Conservation (phyloP, 148 eudicot species). For the Arbutus unedo region DNA sequence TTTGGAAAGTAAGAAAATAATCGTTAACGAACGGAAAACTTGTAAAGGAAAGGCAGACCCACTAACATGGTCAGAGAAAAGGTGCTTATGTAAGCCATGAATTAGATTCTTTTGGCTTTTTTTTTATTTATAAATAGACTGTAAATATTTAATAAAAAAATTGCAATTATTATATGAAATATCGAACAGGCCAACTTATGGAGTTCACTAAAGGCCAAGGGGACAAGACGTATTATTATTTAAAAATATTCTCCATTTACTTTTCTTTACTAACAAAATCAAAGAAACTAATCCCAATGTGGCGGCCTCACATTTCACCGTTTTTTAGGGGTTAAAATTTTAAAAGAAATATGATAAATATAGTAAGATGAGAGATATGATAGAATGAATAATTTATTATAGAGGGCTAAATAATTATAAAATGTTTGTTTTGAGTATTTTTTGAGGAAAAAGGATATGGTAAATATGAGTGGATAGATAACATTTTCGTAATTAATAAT, state of each 20-base stretch:
- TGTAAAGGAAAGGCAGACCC: slow-evolving; percentile 15
- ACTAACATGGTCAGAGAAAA: slow-evolving; percentile 24
- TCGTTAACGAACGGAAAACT: slow-evolving; percentile 18
- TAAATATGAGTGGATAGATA: too few species aligned
- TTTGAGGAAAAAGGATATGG: too few species aligned
- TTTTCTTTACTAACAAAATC: background rate
- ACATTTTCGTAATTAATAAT: too few species aligned
- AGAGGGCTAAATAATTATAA: too few species aligned
- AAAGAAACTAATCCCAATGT: background rate
- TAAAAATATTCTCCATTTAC: slow-evolving; percentile 6
- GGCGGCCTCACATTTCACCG: too few species aligned
- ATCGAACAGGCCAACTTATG: background rate
- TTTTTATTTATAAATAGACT: background rate
- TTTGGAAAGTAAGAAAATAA: background rate
- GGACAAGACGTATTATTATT: slow-evolving; percentile 12
- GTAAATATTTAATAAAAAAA: background rate
- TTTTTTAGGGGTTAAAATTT: too few species aligned
- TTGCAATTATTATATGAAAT: background rate
- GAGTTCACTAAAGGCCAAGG: slow-evolving; percentile 9
- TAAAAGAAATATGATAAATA: too few species aligned
- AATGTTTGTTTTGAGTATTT: too few species aligned
- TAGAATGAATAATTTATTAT: too few species aligned
- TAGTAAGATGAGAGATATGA: too few species aligned
- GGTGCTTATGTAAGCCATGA: slow-evolving; percentile 21
- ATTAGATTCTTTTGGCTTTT: slow-evolving; percentile 22